Conservation (phyloP, 1,284 basidiomycete genomes). For the Moniliella sp. region DNA sequence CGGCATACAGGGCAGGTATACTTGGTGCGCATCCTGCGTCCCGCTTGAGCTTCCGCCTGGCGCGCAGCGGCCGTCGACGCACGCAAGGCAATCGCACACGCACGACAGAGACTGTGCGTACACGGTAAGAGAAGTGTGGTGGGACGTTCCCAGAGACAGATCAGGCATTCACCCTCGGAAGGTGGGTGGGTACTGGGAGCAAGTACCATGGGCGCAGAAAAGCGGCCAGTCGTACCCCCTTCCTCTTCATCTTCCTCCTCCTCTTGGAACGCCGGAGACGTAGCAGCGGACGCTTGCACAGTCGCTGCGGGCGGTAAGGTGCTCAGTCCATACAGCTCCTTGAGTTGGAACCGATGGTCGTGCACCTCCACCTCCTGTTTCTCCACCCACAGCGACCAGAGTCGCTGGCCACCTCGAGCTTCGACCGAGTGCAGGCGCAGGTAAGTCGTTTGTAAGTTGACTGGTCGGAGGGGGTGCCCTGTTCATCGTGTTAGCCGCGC, state of each 20-base stretch:
- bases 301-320: slow-evolving; percentile 12
- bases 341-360: slow-evolving; percentile 19
- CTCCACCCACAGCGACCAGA: slow-evolving; percentile 18
- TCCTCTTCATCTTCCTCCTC: slow-evolving; percentile 3
- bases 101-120: slow-evolving; percentile 28
- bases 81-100: slow-evolving; percentile 24
- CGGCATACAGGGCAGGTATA: slow-evolving; percentile 30
- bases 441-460: slow-evolving; percentile 24
- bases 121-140: slow-evolving; percentile 28
- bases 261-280: neutral
- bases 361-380: slow-evolving; percentile 18
- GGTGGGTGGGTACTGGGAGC: slow-evolving; percentile 3
- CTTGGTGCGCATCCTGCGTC: slow-evolving; percentile 14
- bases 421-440: slow-evolving; percentile 15
- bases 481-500: neutral
- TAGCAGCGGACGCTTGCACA: neutral
- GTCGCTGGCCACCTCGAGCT: slow-evolving; percentile 3
- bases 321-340: slow-evolving; percentile 26
- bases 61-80: slow-evolving; percentile 17
- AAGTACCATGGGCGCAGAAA: neutral
- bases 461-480: slow-evolving; percentile 11
- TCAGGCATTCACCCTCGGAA: slow-evolving; percentile 23
- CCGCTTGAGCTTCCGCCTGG: slow-evolving; percentile 22
- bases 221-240: slow-evolving; percentile 1
- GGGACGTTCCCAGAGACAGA: slow-evolving; percentile 23